Base-by-base conservation (phyloP, 208 protist genomes). In the Leishmania arabica region DNA sequence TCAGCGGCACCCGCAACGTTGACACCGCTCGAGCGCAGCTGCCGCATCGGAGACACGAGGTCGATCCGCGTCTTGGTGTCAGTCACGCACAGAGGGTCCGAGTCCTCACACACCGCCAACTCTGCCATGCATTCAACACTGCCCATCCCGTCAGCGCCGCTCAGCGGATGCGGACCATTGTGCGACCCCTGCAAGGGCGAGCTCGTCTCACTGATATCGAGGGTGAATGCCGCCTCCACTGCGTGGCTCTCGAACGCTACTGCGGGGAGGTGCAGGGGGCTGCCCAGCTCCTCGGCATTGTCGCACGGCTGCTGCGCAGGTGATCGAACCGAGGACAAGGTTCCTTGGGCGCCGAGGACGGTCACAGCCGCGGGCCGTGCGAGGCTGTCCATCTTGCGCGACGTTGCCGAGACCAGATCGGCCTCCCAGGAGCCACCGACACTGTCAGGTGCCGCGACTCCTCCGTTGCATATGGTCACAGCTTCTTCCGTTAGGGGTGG, bases 261-360 rank as follows among this genome's bases (percentile, higher is more conserved):
- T 51, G 77, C 71, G 4, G 82, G 82, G 47, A 85, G 69, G 73
- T 82, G 82, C 27, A 85, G 65, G 47, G 82, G 82, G 24, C 82
- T 85, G 11, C 62, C 3, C n/a, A 64, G 64, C 11, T 75, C 77
- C 13, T 27, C 47, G 40, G 13, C 47, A 53, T 13, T 31, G 75
- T 65, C 58, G 15, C 9, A 49, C 40, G 74, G 40, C 34, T 34
- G 54, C 11, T 45, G 74, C 53, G 37, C 31, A 13, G 40, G 74
- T 24, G 66, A 60, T 2, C 27, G n/a, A 21, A 37, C 34, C 24
- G 74, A 77, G 74, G 56, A 65, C 7, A 31, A 45, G 74, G n/a
- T 45, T 58, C n/a, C 56, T 40, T 54, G 56, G 37, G 37, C 53
- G 37, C 37, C n/a, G 56, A 47, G 2, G 74, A 19, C 17, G 31